A percentile compares a stretch with the other conserved stretches of the same genome.
Conservation (phyloP, 2,329 filamentous ascomycete species). For the Aureobasidium uvarum region DNA sequence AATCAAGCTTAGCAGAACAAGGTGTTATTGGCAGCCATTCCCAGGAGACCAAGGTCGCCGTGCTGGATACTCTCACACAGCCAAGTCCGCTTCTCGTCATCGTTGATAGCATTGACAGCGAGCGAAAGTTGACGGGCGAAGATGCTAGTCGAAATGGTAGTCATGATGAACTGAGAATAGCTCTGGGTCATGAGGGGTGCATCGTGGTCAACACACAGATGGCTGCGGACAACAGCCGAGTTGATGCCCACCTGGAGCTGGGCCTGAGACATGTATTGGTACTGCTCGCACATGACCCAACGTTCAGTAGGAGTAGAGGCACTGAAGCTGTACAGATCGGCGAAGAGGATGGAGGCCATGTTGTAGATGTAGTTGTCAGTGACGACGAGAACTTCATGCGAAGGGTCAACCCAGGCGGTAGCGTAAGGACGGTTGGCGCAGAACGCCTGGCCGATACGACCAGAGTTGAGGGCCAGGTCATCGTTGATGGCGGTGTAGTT, state of each 20-base stretch:
- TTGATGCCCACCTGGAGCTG: constrained; percentile 14
- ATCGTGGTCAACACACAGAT: constrained; percentile 1
- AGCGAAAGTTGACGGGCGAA: not conserved
- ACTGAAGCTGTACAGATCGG: not conserved
- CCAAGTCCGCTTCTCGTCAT: not conserved
- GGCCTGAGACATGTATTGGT: constrained; percentile 6
- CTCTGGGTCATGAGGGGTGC: not conserved
- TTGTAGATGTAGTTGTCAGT: not conserved
- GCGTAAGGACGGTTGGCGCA: not conserved
- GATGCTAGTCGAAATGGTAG: not conserved
- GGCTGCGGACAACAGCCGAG: constrained; percentile 4
- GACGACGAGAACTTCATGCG: not conserved
- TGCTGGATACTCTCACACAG: constrained; percentile 11
- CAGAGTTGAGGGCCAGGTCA: not conserved
- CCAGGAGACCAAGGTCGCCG: constrained; percentile 10
- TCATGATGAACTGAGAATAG: not conserved
- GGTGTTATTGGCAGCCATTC: constrained; percentile 5
- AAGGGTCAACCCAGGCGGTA: not conserved
- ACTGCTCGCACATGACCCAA: constrained; percentile 21
- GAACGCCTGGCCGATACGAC: not conserved
- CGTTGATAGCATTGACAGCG: not conserved
- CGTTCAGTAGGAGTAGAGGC: not conserved
- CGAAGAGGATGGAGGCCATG: constrained; percentile 1
- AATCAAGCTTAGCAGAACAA: constrained; percentile 1
- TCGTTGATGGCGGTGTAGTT: constrained; percentile 3